Percentiles rank a stretch among this genome's conserved stretches.
Conservation (phyloP, 176 grass and related monocot species). For the Poa pratensis region DNA sequence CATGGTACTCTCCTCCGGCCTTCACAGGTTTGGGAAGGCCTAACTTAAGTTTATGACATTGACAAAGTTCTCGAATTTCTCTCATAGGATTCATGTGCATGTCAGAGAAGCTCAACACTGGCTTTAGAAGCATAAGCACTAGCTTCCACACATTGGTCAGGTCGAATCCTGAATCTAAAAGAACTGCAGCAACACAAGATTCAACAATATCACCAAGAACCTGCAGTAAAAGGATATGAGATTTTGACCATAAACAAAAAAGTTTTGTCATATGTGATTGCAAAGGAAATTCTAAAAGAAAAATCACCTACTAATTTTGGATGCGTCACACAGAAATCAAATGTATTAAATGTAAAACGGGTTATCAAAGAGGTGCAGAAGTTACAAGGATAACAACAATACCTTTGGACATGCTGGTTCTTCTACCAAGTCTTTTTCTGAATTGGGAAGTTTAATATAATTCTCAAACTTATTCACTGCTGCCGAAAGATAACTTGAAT, state of each 20-base stretch:
- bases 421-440: slow-evolving; percentile 72
- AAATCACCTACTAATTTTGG: slow-evolving; percentile 8
- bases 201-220: slow-evolving; percentile 97
- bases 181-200: slow-evolving; percentile 92
- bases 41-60: slow-evolving; percentile 60
- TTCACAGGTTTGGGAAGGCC: slow-evolving; percentile 65
- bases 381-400: slow-evolving; percentile 25
- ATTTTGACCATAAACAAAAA: slow-evolving; percentile 44
- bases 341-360: slow-evolving; percentile 18
- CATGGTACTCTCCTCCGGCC: slow-evolving; percentile 43
- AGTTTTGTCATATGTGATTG: slow-evolving; percentile 1
- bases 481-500: slow-evolving; percentile 62
- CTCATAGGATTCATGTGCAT: slow-evolving; percentile 80
- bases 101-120: slow-evolving; percentile 60
- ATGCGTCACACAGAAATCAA: slow-evolving; percentile 26
- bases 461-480: slow-evolving; percentile 71
- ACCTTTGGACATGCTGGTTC: slow-evolving; percentile 97
- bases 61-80: slow-evolving; percentile 87
- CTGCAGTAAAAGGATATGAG: slow-evolving; percentile 50
- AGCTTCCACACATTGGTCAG: slow-evolving; percentile 75
- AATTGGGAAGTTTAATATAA: slow-evolving; percentile 69
- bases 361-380: slow-evolving; percentile 5
- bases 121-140: slow-evolving; percentile 73
- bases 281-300: slow-evolving; percentile 20
- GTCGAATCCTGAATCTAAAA: slow-evolving; percentile 82